These are phyloP conservation scores for Xanthoparmelia taractica DNA, from an alignment of 495 filamentous ascomycete species.

Conservation along the genomic window DNA sequence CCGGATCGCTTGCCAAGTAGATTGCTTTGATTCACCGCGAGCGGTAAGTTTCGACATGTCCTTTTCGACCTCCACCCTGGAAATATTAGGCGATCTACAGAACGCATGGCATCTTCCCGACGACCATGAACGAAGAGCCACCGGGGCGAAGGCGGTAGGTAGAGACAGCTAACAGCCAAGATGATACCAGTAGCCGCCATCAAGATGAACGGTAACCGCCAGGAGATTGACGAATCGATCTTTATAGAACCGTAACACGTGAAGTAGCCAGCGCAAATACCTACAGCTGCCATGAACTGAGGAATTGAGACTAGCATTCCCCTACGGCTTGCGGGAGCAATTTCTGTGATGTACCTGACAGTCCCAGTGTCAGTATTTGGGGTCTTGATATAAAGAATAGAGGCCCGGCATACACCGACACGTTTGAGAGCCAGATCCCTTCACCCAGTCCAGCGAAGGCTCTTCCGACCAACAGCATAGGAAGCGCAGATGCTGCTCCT, in stretches of 20 bases:
- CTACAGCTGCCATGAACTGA: slow-evolving; percentile 48
- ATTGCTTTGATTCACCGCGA: not conserved
- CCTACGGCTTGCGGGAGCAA: slow-evolving; percentile 45
- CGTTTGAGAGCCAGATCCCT: slow-evolving; percentile 50
- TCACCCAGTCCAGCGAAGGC: slow-evolving; percentile 51
- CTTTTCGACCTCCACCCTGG: slow-evolving; percentile 45
- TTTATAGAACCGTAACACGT: slow-evolving; percentile 51
- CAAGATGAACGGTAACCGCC: slow-evolving; percentile 43
- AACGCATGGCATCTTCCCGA: slow-evolving; percentile 31
- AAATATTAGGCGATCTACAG: slow-evolving; percentile 44
- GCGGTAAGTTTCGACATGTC: slow-evolving; percentile 5
- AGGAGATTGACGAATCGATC: slow-evolving; percentile 46
- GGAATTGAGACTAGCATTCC: slow-evolving; percentile 48
- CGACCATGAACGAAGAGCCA: slow-evolving; percentile 41
- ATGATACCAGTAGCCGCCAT: slow-evolving; percentile 32
- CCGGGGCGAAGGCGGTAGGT: slow-evolving; percentile 43
- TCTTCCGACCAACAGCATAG: slow-evolving; percentile 49
- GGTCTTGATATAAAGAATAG: no score
- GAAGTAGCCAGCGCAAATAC: slow-evolving; percentile 51
- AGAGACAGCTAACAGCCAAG: slow-evolving; percentile 32
- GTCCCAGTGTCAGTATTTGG: no score
- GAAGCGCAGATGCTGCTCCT: slow-evolving; percentile 38
- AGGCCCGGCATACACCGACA: slow-evolving; percentile 36
- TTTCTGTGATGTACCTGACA: slow-evolving; percentile 54
- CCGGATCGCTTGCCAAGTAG: not conserved